A percentile compares a stretch with the other conserved stretches of the same genome.
These are phyloP conservation scores for Kalanchoe fedtschenkoi DNA, from an alignment of 164 flowering plant species.

Conservation along the genomic window DNA sequence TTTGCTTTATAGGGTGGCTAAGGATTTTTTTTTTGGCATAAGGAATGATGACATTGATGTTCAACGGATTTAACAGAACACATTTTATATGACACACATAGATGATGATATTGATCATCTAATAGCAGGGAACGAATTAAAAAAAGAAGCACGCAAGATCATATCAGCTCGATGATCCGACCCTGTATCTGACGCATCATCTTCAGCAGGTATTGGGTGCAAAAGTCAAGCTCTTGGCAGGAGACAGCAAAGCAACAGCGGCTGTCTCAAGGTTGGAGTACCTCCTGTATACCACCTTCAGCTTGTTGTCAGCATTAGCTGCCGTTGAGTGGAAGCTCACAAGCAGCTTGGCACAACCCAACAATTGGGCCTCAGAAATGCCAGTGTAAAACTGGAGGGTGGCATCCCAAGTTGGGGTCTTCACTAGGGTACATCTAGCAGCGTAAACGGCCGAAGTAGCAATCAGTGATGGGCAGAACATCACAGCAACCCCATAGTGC, in stretches of 20 bases:
- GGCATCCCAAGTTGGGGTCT: constrained; percentile 43
- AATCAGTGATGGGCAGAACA: constrained; percentile 27
- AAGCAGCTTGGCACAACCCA: constrained; percentile 35
- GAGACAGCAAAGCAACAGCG: constrained; percentile 35
- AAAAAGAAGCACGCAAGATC: too few relatives aligned
- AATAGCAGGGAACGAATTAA: too few relatives aligned
- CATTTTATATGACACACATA: too few relatives aligned
- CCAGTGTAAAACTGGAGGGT: constrained; percentile 51
- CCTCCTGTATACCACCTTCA: constrained; percentile 28
- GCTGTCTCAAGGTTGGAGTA: constrained; percentile 18
- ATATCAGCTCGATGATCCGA: too few relatives aligned
- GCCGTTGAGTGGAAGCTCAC: constrained; percentile 20
- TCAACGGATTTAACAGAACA: too few relatives aligned
- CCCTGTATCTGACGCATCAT: too few relatives aligned
- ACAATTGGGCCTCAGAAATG: constrained; percentile 33
- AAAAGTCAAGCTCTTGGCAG: too few relatives aligned
- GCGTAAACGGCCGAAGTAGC: constrained; percentile 65
- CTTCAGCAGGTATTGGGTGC: too few relatives aligned
- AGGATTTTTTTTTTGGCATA: constrained; percentile 86
- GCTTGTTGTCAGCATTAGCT: constrained; percentile 18
- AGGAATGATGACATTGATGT: constrained; percentile 95
- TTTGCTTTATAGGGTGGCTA: constrained; percentile 60
- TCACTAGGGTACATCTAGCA: constrained; percentile 37
- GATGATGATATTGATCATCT: too few relatives aligned
- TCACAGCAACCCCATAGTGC: constrained; percentile 17